Evolutionary conservation across 192 early-diverging fungal genomes (phyloP).

Genomic region (Rhizoclosmatium globosum): DNA sequence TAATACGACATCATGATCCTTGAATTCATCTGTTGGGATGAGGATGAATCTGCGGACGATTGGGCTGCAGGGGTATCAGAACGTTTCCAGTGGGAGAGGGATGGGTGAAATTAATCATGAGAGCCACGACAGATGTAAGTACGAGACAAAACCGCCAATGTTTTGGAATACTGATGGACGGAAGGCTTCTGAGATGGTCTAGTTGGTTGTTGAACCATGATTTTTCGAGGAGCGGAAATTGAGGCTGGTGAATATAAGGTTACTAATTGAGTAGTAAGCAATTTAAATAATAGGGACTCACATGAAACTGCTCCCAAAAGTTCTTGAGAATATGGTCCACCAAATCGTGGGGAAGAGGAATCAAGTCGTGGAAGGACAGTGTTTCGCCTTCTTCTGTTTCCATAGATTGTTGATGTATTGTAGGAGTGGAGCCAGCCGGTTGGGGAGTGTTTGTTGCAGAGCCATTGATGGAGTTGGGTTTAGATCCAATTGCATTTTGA

Average conservation of each 20-base stretch:
- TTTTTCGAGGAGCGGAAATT: slow-evolving; percentile 18
- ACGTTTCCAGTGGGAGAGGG: slow-evolving; percentile 15
- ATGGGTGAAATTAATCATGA: slow-evolving; percentile 43
- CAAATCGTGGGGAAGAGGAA: slow-evolving; percentile 14
- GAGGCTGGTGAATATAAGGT: not conserved
- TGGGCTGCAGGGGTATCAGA: not conserved
- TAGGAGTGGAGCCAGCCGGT: not conserved
- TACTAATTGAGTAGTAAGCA: not conserved
- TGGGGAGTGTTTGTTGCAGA: not conserved
- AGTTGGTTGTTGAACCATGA: slow-evolving; percentile 13
- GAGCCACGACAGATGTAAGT: slow-evolving; percentile 22
- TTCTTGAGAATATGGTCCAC: slow-evolving; percentile 24
- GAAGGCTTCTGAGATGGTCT: not conserved
- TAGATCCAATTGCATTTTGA: not conserved
- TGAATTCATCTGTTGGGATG: slow-evolving; percentile 18
- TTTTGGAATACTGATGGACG: not conserved
- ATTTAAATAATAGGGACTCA: not conserved
- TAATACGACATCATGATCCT: slow-evolving; percentile 3
- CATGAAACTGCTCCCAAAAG: slow-evolving; percentile 35
- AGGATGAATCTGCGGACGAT: not conserved
- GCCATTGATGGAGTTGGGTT: no score
- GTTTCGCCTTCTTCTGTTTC: not conserved
- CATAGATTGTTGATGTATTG: not conserved
- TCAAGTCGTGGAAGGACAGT: not conserved
- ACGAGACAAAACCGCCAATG: slow-evolving; percentile 19